Evolutionary conservation across 306 rosid genomes (phyloP).

Genomic region (Dalbergia cochinchinensis): DNA sequence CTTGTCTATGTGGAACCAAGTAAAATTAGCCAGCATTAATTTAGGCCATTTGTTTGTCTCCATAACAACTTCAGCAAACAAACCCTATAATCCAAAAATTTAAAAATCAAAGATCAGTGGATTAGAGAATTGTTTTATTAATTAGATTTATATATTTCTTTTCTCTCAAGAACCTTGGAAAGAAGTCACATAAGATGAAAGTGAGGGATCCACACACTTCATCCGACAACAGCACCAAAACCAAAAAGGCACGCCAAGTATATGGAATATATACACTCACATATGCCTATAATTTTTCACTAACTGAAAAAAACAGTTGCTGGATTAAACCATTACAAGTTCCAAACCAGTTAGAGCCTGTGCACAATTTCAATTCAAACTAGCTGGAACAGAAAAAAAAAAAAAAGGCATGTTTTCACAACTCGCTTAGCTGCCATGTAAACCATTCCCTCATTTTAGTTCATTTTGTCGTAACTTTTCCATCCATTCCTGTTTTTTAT

Average conservation of each 20-base stretch:
- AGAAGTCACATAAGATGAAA: constrained; percentile 6
- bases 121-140: not conserved
- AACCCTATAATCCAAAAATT: not conserved
- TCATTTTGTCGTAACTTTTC: constrained; percentile 1
- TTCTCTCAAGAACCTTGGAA: not conserved
- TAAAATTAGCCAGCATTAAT: constrained; percentile 8
- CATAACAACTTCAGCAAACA: constrained; percentile 14
- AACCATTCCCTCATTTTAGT: not conserved
- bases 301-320: not conserved
- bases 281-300: not conserved
- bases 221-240: not conserved
- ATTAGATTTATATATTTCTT: not conserved
- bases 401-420: not conserved
- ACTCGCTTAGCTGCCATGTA: constrained; percentile 21
- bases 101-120: not conserved
- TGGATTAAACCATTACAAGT: not conserved
- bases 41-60: constrained; percentile 19
- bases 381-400: not conserved
- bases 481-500: constrained; percentile 13
- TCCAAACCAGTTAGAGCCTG: not conserved
- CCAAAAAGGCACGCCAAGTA: constrained; percentile 17
- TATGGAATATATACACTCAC: not conserved
- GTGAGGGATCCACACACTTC: constrained; percentile 38
- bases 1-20: constrained; percentile 1
- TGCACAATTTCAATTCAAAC: constrained; percentile 1